phyloP scores from a whole-genome alignment of 2,329 filamentous ascomycete genomes.

The Paradendryphiella salina region DNA sequence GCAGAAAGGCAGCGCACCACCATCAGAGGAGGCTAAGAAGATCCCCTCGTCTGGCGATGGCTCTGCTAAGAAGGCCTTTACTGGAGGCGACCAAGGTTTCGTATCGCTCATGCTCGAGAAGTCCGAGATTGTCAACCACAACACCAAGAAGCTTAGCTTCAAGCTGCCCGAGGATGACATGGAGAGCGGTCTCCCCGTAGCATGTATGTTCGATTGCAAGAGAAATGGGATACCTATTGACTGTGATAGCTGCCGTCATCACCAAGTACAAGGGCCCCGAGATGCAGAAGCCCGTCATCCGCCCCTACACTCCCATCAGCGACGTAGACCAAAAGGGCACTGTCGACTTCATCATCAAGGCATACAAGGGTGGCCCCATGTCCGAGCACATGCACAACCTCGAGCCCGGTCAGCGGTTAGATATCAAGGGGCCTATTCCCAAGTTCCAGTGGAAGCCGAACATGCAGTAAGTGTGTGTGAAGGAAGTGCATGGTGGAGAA shows the following conservation, averaged over 20 bases:
- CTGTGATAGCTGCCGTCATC: conserved; percentile 67
- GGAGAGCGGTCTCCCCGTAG: conserved; percentile 78
- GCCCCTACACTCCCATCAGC: conserved; percentile 90
- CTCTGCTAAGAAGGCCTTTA: conserved; percentile 62
- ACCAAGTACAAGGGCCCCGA: conserved; percentile 88
- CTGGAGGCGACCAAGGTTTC: conserved; percentile 88
- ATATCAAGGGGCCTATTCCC: conserved; percentile 92
- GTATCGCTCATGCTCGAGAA: conserved; percentile 77
- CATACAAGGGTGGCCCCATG: conserved; percentile 90
- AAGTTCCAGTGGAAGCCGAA: conserved; percentile 90
- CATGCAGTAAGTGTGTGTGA: conserved; percentile 60
- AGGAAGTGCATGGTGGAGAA: too few relatives aligned
- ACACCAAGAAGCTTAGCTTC: conserved; percentile 92
- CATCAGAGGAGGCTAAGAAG: conserved; percentile 45
- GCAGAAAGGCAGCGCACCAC: conserved; percentile 29
- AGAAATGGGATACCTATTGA: neutral
- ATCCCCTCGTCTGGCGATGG: conserved; percentile 47
- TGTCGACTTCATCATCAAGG: conserved; percentile 89
- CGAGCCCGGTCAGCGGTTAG: conserved; percentile 77
- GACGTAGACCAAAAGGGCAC: conserved; percentile 81
- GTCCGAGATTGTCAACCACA: conserved; percentile 82
- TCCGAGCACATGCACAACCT: conserved; percentile 84
- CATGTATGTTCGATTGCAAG: conserved; percentile 59
- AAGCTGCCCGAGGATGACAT: conserved; percentile 80
- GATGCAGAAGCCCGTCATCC: conserved; percentile 80